Evolutionary conservation across 1,284 basidiomycete species (phyloP).

Genomic region (Chiua sp.): DNA sequence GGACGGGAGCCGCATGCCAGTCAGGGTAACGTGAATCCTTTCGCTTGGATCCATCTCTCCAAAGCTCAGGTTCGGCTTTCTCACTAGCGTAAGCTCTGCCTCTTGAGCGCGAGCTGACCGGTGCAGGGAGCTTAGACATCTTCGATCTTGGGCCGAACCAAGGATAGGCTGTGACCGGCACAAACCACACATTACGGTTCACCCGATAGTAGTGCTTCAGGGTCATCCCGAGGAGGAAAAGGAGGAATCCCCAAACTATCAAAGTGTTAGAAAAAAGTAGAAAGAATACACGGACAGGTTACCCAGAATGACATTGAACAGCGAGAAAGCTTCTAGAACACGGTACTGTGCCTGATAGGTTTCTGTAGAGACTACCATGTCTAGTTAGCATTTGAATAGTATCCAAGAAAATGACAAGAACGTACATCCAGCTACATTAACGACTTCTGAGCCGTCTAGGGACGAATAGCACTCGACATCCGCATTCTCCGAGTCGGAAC

Average conservation of each 20-base stretch:
- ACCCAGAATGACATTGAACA: slow-evolving; percentile 77
- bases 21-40: slow-evolving; percentile 35
- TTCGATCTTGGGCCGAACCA: slow-evolving; percentile 62
- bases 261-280: slow-evolving; percentile 21
- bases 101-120: slow-evolving; percentile 37
- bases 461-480: slow-evolving; percentile 82
- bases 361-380: slow-evolving; percentile 59
- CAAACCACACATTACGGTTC: slow-evolving; percentile 74
- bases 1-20: slow-evolving; percentile 41
- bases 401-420: slow-evolving; percentile 17
- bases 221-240: slow-evolving; percentile 67
- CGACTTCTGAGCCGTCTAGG: slow-evolving; percentile 52
- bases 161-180: slow-evolving; percentile 71
- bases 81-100: slow-evolving; percentile 31
- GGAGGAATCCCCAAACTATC: slow-evolving; percentile 65
- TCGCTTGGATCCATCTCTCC: slow-evolving; percentile 23
- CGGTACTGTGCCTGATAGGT: slow-evolving; percentile 84
- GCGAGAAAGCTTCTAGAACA: slow-evolving; percentile 75
- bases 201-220: slow-evolving; percentile 67
- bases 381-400: background rate
- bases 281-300: slow-evolving; percentile 33
- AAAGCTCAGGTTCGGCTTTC: slow-evolving; percentile 33
- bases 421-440: slow-evolving; percentile 67
- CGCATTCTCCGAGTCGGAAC: slow-evolving; percentile 74
- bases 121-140: slow-evolving; percentile 41